Percentiles rank a stretch among this genome's conserved stretches.
Conservation (phyloP, 805 yeast genomes). For the Nakazawaea molendinolei region DNA sequence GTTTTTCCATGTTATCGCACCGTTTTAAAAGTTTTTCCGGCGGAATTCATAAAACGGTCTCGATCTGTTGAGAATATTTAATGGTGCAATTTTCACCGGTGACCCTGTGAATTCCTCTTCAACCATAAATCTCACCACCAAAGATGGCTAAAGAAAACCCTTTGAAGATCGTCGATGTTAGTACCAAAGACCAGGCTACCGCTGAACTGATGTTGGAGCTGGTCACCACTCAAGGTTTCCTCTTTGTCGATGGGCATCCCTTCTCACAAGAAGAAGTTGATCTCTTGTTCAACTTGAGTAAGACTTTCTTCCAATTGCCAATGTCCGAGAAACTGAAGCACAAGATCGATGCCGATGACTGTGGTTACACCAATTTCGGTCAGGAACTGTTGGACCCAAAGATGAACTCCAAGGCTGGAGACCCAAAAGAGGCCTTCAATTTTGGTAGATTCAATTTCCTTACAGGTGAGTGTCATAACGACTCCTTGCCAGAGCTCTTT, state of each 20-base stretch:
- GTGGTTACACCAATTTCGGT: conserved; percentile 53
- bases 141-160: conserved; percentile 26
- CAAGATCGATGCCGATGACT: conserved; percentile 39
- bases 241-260: conserved; percentile 47
- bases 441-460: conserved; percentile 43
- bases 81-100: too few species aligned
- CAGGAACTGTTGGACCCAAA: conserved; percentile 40
- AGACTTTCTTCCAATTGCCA: conserved; percentile 32
- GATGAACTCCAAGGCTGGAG: conserved; percentile 29
- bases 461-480: conserved; percentile 32
- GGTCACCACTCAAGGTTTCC: conserved; percentile 43
- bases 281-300: conserved; percentile 27
- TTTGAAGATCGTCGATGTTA: conserved; percentile 39
- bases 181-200: conserved; percentile 22
- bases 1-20: too few species aligned
- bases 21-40: too few species aligned
- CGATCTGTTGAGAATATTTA: too few species aligned
- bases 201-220: conserved; percentile 36
- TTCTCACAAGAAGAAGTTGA: conserved; percentile 37
- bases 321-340: conserved; percentile 24
- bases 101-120: too few species aligned
- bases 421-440: conserved; percentile 64
- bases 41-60: too few species aligned
- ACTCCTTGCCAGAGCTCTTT: conserved; percentile 45
- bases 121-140: too few species aligned